These are phyloP conservation scores for Phytophthora ramorum DNA, from an alignment of 352 stramenopile genomes.

Conservation along the genomic window DNA sequence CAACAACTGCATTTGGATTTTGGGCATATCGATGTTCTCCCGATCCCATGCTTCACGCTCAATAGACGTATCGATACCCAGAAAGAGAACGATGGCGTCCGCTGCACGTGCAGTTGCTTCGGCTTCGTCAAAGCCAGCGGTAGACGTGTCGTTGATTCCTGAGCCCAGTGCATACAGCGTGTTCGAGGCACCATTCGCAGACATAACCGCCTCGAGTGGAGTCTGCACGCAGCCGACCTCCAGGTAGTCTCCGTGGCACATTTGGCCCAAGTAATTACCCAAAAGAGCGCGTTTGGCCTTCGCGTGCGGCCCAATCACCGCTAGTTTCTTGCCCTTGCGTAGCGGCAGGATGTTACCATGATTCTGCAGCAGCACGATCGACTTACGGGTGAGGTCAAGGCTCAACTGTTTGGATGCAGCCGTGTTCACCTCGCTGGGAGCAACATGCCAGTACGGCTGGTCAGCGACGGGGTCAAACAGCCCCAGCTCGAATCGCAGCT, in stretches of 20 bases:
- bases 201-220: slow-evolving; percentile 68
- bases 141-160: slow-evolving; percentile 74
- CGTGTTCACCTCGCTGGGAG: slow-evolving; percentile 78
- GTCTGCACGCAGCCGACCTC: slow-evolving; percentile 75
- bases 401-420: slow-evolving; percentile 65
- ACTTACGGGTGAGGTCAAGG: slow-evolving; percentile 82
- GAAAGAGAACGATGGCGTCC: slow-evolving; percentile 75
- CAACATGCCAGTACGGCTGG: slow-evolving; percentile 83
- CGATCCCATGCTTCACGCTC: slow-evolving; percentile 81
- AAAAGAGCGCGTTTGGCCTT: slow-evolving; percentile 61
- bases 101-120: slow-evolving; percentile 44
- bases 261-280: slow-evolving; percentile 90
- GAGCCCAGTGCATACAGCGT: slow-evolving; percentile 48
- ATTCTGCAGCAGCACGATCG: slow-evolving; percentile 96
- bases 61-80: slow-evolving; percentile 86
- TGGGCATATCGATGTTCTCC: slow-evolving; percentile 73
- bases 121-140: slow-evolving; percentile 55
- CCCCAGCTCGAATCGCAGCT: slow-evolving; percentile 91
- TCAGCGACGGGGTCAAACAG: slow-evolving; percentile 91
- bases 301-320: slow-evolving; percentile 87
- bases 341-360: slow-evolving; percentile 74
- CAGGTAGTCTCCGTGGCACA: slow-evolving; percentile 79
- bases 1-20: slow-evolving; percentile 80
- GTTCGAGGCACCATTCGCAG: slow-evolving; percentile 53
- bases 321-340: slow-evolving; percentile 51